Conservation (phyloP, 2,329 filamentous ascomycete genomes). For the Fusarium sp. region DNA sequence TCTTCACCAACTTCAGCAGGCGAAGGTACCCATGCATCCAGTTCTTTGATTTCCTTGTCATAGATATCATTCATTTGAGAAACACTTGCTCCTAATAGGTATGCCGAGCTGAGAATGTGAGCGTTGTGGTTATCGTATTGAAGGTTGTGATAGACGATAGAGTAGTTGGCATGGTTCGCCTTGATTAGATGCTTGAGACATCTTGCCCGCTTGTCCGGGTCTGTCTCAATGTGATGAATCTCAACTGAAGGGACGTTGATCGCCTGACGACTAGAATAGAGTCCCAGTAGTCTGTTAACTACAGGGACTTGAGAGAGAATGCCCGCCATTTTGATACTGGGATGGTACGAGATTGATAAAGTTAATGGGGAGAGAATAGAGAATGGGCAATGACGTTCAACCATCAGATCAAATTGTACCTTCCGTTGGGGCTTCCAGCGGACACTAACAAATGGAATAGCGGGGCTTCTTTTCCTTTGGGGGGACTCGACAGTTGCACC, state of each 20-base stretch:
- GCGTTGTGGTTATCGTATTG: constrained; percentile 85
- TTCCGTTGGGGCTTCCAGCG: constrained; percentile 44
- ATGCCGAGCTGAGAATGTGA: constrained; percentile 86
- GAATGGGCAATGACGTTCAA: constrained; percentile 39
- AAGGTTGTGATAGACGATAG: constrained; percentile 80
- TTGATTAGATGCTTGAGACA: constrained; percentile 91
- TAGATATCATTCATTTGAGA: constrained; percentile 84
- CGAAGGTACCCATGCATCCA: constrained; percentile 85
- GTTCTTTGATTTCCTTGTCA: constrained; percentile 74
- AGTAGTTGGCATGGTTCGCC: constrained; percentile 91
- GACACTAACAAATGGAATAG: constrained; percentile 42
- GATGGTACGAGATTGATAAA: constrained; percentile 18
- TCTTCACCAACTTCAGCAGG: constrained; percentile 83
- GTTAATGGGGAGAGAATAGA: constrained; percentile 20
- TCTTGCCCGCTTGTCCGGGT: constrained; percentile 80
- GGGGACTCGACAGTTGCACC: constrained; percentile 10
- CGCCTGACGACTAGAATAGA: constrained; percentile 45
- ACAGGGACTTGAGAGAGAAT: constrained; percentile 51
- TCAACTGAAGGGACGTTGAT: constrained; percentile 74
- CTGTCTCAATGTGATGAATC: constrained; percentile 82
- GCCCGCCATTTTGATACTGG: constrained; percentile 46
- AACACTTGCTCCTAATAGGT: constrained; percentile 80
- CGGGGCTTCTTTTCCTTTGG: constrained; percentile 42
- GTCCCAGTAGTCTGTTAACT: constrained; percentile 45
- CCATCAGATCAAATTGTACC: constrained; percentile 22